Evolutionary conservation across 2,329 filamentous ascomycete species (phyloP).

Genomic region (Lecanicillium sp.): DNA sequence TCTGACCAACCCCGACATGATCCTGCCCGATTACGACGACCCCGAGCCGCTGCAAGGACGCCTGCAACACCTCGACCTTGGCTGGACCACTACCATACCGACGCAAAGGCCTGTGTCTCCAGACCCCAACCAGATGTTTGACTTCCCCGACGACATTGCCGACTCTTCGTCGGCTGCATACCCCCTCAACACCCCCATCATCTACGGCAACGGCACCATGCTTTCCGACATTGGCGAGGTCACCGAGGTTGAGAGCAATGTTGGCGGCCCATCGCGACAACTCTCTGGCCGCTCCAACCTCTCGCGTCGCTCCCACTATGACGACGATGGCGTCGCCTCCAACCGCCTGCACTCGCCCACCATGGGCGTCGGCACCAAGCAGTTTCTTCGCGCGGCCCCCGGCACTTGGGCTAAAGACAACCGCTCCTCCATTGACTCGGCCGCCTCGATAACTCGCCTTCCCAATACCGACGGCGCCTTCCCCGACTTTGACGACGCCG

Average conservation of each 20-base stretch:
- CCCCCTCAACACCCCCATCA: constrained; percentile 56
- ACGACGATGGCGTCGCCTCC: constrained; percentile 29
- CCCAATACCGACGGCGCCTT: constrained; percentile 42
- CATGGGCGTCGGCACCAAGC: constrained; percentile 32
- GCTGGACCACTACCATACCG: constrained; percentile 49
- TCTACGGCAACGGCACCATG: constrained; percentile 65
- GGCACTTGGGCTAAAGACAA: constrained; percentile 40
- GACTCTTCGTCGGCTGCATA: constrained; percentile 38
- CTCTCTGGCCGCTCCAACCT: constrained; percentile 26
- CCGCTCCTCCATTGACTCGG: constrained; percentile 53
- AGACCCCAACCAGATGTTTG: constrained; percentile 35
- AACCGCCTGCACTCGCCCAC: constrained; percentile 40
- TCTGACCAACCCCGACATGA: constrained; percentile 91
- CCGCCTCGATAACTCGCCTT: constrained; percentile 52
- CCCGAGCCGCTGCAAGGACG: constrained; percentile 46
- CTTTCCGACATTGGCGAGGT: constrained; percentile 59
- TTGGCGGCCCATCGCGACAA: constrained; percentile 34
- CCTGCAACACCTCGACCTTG: constrained; percentile 44
- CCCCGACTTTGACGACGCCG: constrained; percentile 55
- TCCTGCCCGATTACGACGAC: constrained; percentile 69
- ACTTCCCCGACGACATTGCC: constrained; percentile 29
- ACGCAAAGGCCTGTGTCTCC: too few relatives aligned
- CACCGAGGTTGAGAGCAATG: constrained; percentile 47
- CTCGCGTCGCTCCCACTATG: constrained; percentile 24
- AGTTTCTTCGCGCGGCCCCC: constrained; percentile 39